Conservation (phyloP, 345 rosid genomes). For the Garcia nutans region DNA sequence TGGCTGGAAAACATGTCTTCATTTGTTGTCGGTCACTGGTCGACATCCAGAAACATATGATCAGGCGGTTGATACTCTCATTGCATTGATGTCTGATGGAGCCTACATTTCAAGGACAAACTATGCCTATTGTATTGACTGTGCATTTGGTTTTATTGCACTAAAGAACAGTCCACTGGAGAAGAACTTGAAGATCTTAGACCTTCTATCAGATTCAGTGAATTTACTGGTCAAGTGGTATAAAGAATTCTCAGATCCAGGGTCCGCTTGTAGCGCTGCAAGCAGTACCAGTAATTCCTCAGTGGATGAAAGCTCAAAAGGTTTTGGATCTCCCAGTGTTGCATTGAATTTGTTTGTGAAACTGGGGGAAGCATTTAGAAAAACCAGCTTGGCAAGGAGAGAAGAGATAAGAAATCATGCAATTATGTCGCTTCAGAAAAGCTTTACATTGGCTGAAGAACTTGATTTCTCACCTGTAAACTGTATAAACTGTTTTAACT, state of each 20-base stretch:
- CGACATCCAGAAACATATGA: conserved; percentile 69
- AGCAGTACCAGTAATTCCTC: conserved; percentile 62
- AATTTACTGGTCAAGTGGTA: conserved; percentile 56
- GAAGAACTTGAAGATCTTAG: conserved; percentile 65
- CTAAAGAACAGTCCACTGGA: conserved; percentile 65
- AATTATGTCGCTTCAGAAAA: conserved; percentile 45
- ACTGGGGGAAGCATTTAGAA: conserved; percentile 75
- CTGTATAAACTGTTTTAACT: conserved; percentile 58
- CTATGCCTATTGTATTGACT: conserved; percentile 70
- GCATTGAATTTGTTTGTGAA: conserved; percentile 55
- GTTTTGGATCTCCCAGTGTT: conserved; percentile 31
- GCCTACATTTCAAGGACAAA: conserved; percentile 46
- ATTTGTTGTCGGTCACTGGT: conserved; percentile 67
- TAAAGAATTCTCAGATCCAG: conserved; percentile 43
- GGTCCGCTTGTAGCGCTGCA: conserved; percentile 34
- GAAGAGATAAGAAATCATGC: conserved; percentile 86
- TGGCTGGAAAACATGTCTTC: conserved; percentile 83
- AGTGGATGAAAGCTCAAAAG: conserved; percentile 49
- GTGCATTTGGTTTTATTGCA: conserved; percentile 76
- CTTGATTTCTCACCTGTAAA: conserved; percentile 62
- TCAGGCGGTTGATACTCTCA: conserved; percentile 67
- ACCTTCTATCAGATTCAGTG: conserved; percentile 67
- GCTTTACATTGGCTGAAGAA: conserved; percentile 57
- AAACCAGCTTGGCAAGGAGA: conserved; percentile 71
- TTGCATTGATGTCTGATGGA: conserved; percentile 54